Evolutionary conservation across 2,329 filamentous ascomycete genomes (phyloP), one percentile per base, ranked within the genome.

Genomic region (Calonectria montana): DNA sequence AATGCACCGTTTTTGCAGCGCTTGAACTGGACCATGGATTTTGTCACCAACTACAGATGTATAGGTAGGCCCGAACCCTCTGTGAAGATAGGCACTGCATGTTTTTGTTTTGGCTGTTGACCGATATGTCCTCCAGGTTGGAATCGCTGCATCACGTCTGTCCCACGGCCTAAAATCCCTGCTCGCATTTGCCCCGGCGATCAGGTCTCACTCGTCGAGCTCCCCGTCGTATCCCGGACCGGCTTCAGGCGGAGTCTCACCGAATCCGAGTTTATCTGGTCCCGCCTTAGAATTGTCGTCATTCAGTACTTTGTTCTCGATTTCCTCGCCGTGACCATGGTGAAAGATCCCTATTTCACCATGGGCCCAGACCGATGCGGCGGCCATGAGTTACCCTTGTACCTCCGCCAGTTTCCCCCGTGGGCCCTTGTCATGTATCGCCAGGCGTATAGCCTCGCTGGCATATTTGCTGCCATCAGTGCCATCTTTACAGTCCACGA

Each of bases 311-410:
- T 97, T 15, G 72, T 89, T 9, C 85, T 98, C 10, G 96, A 98
- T 82, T 70, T 91, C 8, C 82, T 94, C 65, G 94, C 93, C 78
- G 88, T 91, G 2, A 73, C 91, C 73, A 92, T 94, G 85, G 91
- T 92, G 76, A 89, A 90, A 65, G 96, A 98, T 78, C 92, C 93
- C 0, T 97, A 96, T 84, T 97, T 96, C 83, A 79, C 91, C 70
- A 80, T 89, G 27, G 88, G 90, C 1, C 83, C 84, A 2, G 79
- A 84, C 4, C 83, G 57, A 23, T 50, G 13, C 23, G 9, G 85
- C 66, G 79, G 81, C 70, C 65, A 76, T 53, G 62, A 75, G 18
- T 73, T 85, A 71, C 82, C 91, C 71, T 65, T 85, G 79, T 76
- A 88, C 82, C 79, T 89, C 79, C 70, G 70, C 12, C 71, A 79